Conservation (phyloP, 495 filamentous ascomycete species). For the Podospora anserina region DNA sequence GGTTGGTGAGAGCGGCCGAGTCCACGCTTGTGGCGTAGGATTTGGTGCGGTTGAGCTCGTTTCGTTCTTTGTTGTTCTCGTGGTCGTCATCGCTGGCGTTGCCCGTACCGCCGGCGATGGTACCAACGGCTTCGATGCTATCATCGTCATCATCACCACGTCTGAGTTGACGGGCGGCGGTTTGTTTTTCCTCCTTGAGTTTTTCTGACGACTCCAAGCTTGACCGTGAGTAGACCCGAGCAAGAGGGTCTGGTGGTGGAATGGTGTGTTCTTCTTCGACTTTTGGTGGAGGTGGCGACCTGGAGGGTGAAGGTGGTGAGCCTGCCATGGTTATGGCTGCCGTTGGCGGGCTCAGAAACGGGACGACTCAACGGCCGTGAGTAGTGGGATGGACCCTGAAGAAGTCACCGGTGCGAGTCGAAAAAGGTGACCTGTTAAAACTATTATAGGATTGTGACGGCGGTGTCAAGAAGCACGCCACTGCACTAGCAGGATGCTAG, state of each 20-base stretch:
- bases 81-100: slow-evolving; percentile 10
- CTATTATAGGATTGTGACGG: neutral
- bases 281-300: neutral
- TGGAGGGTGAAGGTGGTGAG: neutral
- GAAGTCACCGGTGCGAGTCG: neutral
- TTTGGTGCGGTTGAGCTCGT: slow-evolving; percentile 40
- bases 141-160: neutral
- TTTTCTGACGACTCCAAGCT: slow-evolving; percentile 12
- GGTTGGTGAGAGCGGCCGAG: slow-evolving; percentile 29
- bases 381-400: neutral
- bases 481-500: neutral
- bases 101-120: neutral
- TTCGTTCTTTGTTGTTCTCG: slow-evolving; percentile 21
- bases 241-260: slow-evolving; percentile 10
- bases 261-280: neutral
- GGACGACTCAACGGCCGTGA: neutral
- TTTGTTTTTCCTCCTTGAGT: slow-evolving; percentile 15
- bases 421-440: neutral
- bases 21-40: slow-evolving; percentile 46
- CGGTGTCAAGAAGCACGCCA: slow-evolving; percentile 5
- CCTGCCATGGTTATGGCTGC: neutral
- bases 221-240: slow-evolving; percentile 7
- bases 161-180: slow-evolving; percentile 10
- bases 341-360: neutral
- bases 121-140: slow-evolving; percentile 16